These are phyloP conservation scores for Astrephomene gubernaculifera DNA, from an alignment of 139 green algal genomes.

Conservation along the genomic window DNA sequence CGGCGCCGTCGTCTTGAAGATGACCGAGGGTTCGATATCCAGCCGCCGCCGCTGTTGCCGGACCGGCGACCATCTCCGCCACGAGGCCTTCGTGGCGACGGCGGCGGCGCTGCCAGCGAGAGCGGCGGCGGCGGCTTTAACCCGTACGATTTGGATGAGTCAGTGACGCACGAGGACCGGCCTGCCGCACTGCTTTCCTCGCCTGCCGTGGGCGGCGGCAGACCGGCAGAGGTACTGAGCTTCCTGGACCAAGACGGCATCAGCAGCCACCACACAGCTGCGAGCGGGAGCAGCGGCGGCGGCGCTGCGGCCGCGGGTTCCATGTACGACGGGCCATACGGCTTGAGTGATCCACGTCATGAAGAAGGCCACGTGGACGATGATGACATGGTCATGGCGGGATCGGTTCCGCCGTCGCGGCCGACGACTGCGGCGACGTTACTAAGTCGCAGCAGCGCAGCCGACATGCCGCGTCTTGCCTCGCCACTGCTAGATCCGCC, in stretches of 20 bases:
- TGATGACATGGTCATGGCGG: neutral
- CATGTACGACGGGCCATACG: constrained; percentile 36
- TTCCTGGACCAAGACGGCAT: constrained; percentile 17
- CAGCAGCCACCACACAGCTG: neutral
- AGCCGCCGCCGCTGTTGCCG: neutral
- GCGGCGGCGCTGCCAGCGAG: neutral
- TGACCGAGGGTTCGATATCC: neutral
- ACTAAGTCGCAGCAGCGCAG: neutral
- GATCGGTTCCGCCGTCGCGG: neutral
- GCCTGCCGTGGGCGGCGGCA: neutral
- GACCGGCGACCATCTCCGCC: neutral
- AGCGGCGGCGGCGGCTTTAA: neutral
- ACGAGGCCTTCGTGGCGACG: neutral
- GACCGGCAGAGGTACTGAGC: constrained; percentile 23
- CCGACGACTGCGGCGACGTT: constrained; percentile 4
- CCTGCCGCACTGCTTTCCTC: neutral
- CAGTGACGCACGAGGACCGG: constrained; percentile 3
- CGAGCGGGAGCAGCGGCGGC: neutral
- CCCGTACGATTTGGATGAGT: neutral
- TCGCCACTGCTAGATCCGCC: constrained; percentile 4
- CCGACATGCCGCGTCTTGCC: constrained; percentile 24
- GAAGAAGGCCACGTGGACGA: neutral
- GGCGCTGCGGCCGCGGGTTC: neutral
- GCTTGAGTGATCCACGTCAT: neutral
- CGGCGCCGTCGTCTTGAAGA: neutral